Evolutionary conservation across 2,329 filamentous ascomycete species (phyloP).

Genomic region (Stagonosporopsis rhizophila): DNA sequence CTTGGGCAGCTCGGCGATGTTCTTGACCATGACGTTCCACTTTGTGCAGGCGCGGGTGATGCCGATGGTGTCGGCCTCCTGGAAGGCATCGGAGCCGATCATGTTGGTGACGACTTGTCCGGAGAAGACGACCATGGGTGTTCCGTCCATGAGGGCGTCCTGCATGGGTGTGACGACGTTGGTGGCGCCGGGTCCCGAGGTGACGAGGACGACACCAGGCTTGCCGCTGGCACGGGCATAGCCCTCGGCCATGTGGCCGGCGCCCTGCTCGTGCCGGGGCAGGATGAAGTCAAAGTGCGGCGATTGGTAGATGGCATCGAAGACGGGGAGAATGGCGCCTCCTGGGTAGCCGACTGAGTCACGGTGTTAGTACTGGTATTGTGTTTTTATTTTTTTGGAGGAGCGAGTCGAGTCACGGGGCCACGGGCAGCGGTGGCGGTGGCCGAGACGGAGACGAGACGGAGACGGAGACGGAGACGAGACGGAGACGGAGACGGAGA

Average conservation of each 20-base stretch:
- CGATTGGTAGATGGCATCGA: constrained; percentile 98
- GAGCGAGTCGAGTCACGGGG: not conserved
- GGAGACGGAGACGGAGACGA: too few species aligned
- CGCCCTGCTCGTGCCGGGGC: constrained; percentile 95
- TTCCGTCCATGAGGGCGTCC: constrained; percentile 93
- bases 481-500: too few species aligned
- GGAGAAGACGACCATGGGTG: constrained; percentile 92
- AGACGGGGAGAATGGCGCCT: constrained; percentile 95
- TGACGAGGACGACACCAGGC: constrained; percentile 94
- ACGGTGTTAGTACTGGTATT: constrained; percentile 24
- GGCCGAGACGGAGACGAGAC: too few species aligned
- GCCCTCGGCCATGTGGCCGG: constrained; percentile 97
- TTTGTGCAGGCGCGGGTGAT: constrained; percentile 96
- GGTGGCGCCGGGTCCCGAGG: constrained; percentile 93
- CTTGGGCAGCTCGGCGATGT: constrained; percentile 87
- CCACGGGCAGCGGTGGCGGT: not conserved
- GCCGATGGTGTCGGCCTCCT: constrained; percentile 92
- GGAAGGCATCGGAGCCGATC: constrained; percentile 95
- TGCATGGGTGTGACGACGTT: constrained; percentile 97
- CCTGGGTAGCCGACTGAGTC: constrained; percentile 75
- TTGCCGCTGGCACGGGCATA: constrained; percentile 94
- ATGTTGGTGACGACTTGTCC: constrained; percentile 90
- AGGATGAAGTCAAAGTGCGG: constrained; percentile 96
- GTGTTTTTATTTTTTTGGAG: too few species aligned
- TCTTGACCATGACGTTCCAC: constrained; percentile 99